Conservation (phyloP, 2,329 filamentous ascomycete species). For the Cryphonectria radicalis region DNA sequence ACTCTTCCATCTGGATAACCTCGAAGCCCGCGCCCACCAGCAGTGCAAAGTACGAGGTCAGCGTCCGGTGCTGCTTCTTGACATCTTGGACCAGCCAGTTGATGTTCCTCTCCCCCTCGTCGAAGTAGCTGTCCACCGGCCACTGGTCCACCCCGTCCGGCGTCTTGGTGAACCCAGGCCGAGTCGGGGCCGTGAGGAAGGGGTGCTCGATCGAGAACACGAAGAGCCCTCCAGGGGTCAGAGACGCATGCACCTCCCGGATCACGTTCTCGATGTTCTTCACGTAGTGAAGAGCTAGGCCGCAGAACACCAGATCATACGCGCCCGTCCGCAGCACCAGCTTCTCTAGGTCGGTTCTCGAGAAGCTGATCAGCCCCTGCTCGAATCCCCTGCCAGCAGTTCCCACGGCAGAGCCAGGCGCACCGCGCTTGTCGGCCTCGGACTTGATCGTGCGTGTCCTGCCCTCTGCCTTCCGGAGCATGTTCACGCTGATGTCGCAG, state of each 20-base stretch:
- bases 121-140: constrained; percentile 47
- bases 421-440: constrained; percentile 15
- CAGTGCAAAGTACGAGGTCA: constrained; percentile 45
- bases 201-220: constrained; percentile 55
- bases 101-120: constrained; percentile 46
- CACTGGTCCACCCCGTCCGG: constrained; percentile 40
- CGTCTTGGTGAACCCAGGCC: constrained; percentile 35
- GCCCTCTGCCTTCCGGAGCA: constrained; percentile 44
- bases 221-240: constrained; percentile 42
- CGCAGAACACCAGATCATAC: constrained; percentile 47
- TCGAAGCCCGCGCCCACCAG: constrained; percentile 43
- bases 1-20: constrained; percentile 46
- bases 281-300: constrained; percentile 48
- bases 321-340: constrained; percentile 33
- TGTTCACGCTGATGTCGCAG: constrained; percentile 49
- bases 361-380: constrained; percentile 36
- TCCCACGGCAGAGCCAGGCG: constrained; percentile 9
- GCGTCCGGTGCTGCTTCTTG: constrained; percentile 52
- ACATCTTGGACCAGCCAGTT: constrained; percentile 49
- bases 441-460: constrained; percentile 32
- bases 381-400: background rate
- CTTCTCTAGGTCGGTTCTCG: constrained; percentile 41
- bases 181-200: constrained; percentile 47
- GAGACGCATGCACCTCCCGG: constrained; percentile 37
- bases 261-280: constrained; percentile 40